These are phyloP conservation scores for Fraxinus greggii DNA, from an alignment of 305 asterid genomes.

Conservation along the genomic window DNA sequence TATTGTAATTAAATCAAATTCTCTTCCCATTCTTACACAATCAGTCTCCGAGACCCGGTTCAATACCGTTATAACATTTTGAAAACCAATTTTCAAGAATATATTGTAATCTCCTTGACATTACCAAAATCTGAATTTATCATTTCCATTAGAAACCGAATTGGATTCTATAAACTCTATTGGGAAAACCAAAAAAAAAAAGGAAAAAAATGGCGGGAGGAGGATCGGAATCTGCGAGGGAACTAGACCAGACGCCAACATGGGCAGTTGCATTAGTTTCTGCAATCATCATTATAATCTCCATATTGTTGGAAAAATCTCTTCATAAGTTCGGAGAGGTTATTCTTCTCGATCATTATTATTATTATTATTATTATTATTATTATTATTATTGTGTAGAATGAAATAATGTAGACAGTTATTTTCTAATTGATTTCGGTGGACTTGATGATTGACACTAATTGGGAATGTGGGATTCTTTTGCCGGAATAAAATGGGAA, in stretches of 20 bases:
- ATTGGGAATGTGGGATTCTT: background rate
- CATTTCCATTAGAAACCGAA: slow-evolving; percentile 11
- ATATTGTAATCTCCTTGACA: background rate
- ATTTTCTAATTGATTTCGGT: background rate
- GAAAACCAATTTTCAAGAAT: slow-evolving; percentile 25
- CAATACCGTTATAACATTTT: background rate
- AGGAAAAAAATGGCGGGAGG: slow-evolving; percentile 19
- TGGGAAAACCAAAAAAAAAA: background rate
- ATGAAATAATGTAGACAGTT: background rate
- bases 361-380: no score
- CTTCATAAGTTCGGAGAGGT: slow-evolving; percentile 50
- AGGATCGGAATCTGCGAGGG: slow-evolving; percentile 22
- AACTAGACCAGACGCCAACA: slow-evolving; percentile 55
- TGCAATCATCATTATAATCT: slow-evolving; percentile 45
- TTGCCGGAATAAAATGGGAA: background rate
- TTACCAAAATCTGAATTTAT: slow-evolving; percentile 4
- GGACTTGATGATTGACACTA: background rate
- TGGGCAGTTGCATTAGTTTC: slow-evolving; percentile 64
- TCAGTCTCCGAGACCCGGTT: background rate
- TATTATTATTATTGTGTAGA: no score
- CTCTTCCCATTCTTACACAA: background rate
- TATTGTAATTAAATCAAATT: background rate
- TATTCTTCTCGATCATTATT: background rate
- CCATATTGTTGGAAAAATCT: slow-evolving; percentile 45
- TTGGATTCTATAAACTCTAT: background rate